These are phyloP conservation scores for Aspergillus oerlinghausenensis DNA, from an alignment of 2,329 filamentous ascomycete genomes.

Conservation along the genomic window DNA sequence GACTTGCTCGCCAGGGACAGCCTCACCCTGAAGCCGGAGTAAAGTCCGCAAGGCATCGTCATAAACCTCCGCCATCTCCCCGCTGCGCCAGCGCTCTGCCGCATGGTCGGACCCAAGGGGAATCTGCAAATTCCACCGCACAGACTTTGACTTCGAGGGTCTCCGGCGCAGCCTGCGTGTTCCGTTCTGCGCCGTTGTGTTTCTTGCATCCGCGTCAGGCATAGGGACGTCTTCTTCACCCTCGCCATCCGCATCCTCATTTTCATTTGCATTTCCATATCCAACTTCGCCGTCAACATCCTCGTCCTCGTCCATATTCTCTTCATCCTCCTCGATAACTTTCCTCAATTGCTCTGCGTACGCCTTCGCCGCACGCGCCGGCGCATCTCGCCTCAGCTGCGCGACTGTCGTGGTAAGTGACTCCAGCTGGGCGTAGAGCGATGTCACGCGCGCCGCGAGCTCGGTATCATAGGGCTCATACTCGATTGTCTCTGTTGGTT, in stretches of 20 bases:
- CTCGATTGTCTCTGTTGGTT: constrained; percentile 40
- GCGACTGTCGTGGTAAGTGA: constrained; percentile 45
- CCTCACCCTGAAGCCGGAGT: constrained; percentile 36
- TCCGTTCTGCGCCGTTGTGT: neutral
- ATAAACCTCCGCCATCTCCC: constrained; percentile 41
- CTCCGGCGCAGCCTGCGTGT: neutral
- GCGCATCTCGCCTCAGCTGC: constrained; percentile 43
- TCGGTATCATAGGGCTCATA: constrained; percentile 44
- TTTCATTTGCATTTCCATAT: constrained; percentile 11
- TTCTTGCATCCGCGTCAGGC: constrained; percentile 7
- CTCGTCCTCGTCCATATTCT: constrained; percentile 55
- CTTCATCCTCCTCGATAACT: constrained; percentile 36
- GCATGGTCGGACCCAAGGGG: constrained; percentile 31
- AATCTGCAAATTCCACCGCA: constrained; percentile 27
- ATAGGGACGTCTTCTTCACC: constrained; percentile 15
- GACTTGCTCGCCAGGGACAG: constrained; percentile 13
- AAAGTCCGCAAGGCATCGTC: constrained; percentile 36
- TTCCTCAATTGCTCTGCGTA: constrained; percentile 34
- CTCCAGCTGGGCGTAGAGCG: constrained; percentile 46
- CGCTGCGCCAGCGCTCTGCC: constrained; percentile 36
- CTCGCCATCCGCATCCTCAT: constrained; percentile 3
- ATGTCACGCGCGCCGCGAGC: constrained; percentile 40
- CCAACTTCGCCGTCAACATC: constrained; percentile 37
- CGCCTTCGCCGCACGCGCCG: constrained; percentile 35
- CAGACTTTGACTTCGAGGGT: constrained; percentile 10